Conservation (phyloP, 345 rosid genomes). For the Salix arbutifolia region DNA sequence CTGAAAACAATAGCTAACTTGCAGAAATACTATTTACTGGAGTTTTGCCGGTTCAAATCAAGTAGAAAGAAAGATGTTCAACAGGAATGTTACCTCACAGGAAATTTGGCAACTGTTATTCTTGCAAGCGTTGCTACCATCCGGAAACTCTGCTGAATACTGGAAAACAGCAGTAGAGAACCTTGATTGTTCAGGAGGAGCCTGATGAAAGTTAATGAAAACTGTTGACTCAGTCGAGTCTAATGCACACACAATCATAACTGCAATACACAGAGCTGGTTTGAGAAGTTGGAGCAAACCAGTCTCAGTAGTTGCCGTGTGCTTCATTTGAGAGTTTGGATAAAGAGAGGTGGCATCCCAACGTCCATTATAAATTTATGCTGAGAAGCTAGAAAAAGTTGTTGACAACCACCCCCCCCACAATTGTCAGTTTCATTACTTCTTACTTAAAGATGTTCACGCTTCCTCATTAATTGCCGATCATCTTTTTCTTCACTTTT, state of each 20-base stretch:
- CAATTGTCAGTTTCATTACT: slow-evolving; percentile 46
- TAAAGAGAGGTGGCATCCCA: not conserved
- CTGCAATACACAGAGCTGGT: slow-evolving; percentile 17
- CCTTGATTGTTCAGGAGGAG: slow-evolving; percentile 39
- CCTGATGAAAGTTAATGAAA: slow-evolving; percentile 25
- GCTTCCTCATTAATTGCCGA: slow-evolving; percentile 22
- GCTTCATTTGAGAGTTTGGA: slow-evolving; percentile 10
- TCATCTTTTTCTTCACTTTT: slow-evolving; percentile 1
- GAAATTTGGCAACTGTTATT: slow-evolving; percentile 25
- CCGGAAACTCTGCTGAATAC: slow-evolving; percentile 27
- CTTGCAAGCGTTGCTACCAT: slow-evolving; percentile 38
- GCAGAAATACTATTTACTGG: not conserved
- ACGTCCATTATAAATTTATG: slow-evolving; percentile 11
- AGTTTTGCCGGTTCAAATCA: not conserved
- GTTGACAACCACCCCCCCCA: slow-evolving; percentile 35
- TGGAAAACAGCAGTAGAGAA: slow-evolving; percentile 37
- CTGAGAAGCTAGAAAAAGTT: slow-evolving; percentile 5
- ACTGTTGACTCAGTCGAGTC: slow-evolving; percentile 28
- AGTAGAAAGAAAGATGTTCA: not conserved
- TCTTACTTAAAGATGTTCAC: slow-evolving; percentile 35
- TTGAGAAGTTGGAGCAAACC: slow-evolving; percentile 21
- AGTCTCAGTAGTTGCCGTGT: slow-evolving; percentile 21
- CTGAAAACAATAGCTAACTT: no score
- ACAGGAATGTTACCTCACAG: slow-evolving; percentile 37
- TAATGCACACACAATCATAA: slow-evolving; percentile 23